Evolutionary conservation across 306 rosid species (phyloP), one percentile per base, ranked within the genome.

Genomic region (Cercis canadensis): DNA sequence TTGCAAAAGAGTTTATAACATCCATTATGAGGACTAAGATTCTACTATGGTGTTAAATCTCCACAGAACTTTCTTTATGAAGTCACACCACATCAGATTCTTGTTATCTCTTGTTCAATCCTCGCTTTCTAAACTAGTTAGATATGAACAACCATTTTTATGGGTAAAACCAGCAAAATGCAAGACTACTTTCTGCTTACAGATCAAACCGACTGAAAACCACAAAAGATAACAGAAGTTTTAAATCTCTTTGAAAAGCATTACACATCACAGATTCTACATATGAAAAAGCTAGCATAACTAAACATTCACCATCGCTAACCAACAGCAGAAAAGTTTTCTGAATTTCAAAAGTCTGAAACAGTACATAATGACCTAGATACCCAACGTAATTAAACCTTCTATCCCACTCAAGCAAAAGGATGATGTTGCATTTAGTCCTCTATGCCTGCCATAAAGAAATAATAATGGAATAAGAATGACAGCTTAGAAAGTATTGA

Each of bases 391-490:
- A 24, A 24, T 19, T 17, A 51, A 33, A 50, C 46, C 7, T 17
- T 68, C 29, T 14, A 15, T 14, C 55, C 73, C 62, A 17, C 14
- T 21, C 62, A 36, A 37, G 62, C 62, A 34, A 15, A 37, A 11
- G 17, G 34, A 66, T 53, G 62, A 34, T 51, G 14, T 34, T 32
- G 15, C 36, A 0, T 18, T 32, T 8, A 24, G 13, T 67, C 69
- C 14, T 72, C 54, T 36, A 0, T 5, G 39, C 70, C 69, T 72
- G 61, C 37, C 65, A 61, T 34, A 34, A 15, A 58, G 18, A 58
- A 34, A 58, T 8, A 11, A 51, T 59, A n/a, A n/a, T n/a, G 10
- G 12, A 56, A 59, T 36, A 60, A 34, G 51, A 59, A 39, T 34
- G 37, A 58, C 24, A 46, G 43, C 59, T 71, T 60, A 71, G 34